These are phyloP conservation scores for Trichoderma erinaceum DNA, from an alignment of 495 filamentous ascomycete species.

Conservation along the genomic window DNA sequence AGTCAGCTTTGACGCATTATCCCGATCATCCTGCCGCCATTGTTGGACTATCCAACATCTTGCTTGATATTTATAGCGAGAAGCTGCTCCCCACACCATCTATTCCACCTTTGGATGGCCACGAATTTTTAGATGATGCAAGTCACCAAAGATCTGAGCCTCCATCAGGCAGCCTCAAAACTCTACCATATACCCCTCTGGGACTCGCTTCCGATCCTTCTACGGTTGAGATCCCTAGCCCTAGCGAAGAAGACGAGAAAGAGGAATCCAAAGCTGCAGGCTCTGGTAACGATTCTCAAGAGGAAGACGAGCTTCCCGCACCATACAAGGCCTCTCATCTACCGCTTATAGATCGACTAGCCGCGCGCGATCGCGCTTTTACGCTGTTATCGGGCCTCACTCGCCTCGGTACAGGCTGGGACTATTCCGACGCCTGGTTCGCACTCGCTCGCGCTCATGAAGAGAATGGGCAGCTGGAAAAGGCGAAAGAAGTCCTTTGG, in stretches of 20 bases:
- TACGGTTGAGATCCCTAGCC: not conserved
- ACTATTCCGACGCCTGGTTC: conserved; percentile 90
- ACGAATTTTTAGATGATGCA: conserved; percentile 18
- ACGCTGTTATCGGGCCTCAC: conserved; percentile 73
- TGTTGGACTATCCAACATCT: conserved; percentile 72
- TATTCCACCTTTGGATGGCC: conserved; percentile 26
- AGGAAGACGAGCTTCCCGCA: conserved; percentile 32
- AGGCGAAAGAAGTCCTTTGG: conserved; percentile 72
- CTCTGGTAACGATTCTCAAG: conserved; percentile 3
- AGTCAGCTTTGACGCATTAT: conserved; percentile 67
- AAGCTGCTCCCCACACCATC: conserved; percentile 45
- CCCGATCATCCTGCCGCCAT: conserved; percentile 74
- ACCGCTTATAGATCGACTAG: conserved; percentile 66
- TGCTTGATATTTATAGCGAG: conserved; percentile 78
- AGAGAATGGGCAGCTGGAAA: conserved; percentile 72
- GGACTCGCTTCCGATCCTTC: conserved; percentile 28
- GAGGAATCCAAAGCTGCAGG: conserved; percentile 17
- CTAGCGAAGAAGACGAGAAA: conserved; percentile 18
- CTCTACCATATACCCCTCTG: conserved; percentile 35
- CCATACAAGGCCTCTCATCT: conserved; percentile 47
- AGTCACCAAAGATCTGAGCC: conserved; percentile 18
- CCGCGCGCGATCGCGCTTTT: conserved; percentile 80
- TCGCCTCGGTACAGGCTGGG: conserved; percentile 83
- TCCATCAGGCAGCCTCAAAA: conserved; percentile 21
- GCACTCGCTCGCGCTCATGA: conserved; percentile 80